Conservation (phyloP, 805 yeast genomes). For the Pichia sporocuriosa region DNA sequence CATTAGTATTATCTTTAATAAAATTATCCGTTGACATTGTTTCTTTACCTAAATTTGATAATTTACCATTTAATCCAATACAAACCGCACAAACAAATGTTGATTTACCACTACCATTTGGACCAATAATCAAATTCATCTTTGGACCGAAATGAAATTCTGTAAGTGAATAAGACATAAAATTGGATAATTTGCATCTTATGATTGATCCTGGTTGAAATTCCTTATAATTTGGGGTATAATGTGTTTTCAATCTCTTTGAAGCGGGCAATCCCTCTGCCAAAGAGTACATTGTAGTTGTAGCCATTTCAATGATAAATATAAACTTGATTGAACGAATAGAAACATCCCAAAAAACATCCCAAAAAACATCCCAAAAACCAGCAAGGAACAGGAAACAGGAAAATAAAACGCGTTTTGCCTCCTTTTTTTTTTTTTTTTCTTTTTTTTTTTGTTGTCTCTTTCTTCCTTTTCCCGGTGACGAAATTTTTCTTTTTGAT, state of each 20-base stretch:
- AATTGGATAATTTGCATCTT: slow-evolving; percentile 48
- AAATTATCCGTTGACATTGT: slow-evolving; percentile 53
- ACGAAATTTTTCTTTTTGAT: too few species aligned
- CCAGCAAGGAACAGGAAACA: too few species aligned
- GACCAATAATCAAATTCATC: slow-evolving; percentile 88
- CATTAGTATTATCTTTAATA: slow-evolving; percentile 58
- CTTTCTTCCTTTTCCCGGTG: too few species aligned
- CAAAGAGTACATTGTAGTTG: background rate
- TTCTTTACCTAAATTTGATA: slow-evolving; percentile 66
- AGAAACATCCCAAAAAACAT: too few species aligned
- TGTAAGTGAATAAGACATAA: slow-evolving; percentile 61
- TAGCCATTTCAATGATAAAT: background rate
- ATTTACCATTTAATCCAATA: slow-evolving; percentile 77
- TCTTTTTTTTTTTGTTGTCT: too few species aligned
- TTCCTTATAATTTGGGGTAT: slow-evolving; percentile 19
- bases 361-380: too few species aligned
- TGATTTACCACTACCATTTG: slow-evolving; percentile 94
- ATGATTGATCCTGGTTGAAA: slow-evolving; percentile 43
- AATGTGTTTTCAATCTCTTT: slow-evolving; percentile 16
- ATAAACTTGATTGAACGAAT: too few species aligned
- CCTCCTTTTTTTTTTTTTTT: too few species aligned
- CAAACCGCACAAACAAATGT: slow-evolving; percentile 91
- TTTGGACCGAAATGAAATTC: slow-evolving; percentile 76
- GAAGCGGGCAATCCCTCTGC: slow-evolving; percentile 11
- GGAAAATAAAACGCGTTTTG: too few species aligned